Percentiles rank a stretch among this genome's conserved stretches.
Evolutionary conservation across 345 rosid genomes (phyloP).

Genomic region (Kernera saxatilis): DNA sequence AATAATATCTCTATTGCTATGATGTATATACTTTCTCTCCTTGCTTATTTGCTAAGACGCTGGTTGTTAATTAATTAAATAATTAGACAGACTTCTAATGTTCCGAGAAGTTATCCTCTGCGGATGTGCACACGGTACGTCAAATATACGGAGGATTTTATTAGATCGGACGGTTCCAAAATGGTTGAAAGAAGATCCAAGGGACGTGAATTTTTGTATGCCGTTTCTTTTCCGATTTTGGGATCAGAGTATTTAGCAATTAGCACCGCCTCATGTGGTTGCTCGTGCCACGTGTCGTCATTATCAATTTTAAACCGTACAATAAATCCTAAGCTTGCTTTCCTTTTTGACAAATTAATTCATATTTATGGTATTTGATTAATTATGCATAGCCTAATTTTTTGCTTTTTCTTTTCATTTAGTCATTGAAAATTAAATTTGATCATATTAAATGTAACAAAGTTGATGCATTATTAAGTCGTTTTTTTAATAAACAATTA

Average conservation of each 20-base stretch:
- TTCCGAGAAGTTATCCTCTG: background rate
- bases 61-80: conserved; percentile 11
- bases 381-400: background rate
- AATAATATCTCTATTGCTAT: background rate
- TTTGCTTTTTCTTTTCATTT: background rate
- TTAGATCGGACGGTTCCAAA: conserved; percentile 10
- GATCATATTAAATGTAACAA: background rate
- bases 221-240: conserved; percentile 1
- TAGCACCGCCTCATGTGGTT: conserved; percentile 29
- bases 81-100: background rate
- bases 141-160: background rate
- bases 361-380: background rate
- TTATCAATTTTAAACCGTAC: conserved; percentile 10
- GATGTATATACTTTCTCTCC: background rate
- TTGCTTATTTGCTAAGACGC: conserved; percentile 29
- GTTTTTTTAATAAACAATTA: no score
- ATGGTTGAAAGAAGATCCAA: background rate
- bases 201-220: background rate
- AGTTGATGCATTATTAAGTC: background rate
- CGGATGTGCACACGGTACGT: background rate
- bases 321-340: conserved; percentile 7
- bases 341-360: background rate
- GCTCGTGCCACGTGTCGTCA: conserved; percentile 21
- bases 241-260: conserved; percentile 18
- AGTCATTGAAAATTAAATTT: background rate